These are phyloP conservation scores for Solidago caesia DNA, from an alignment of 129 eudicot genomes.

Conservation along the genomic window DNA sequence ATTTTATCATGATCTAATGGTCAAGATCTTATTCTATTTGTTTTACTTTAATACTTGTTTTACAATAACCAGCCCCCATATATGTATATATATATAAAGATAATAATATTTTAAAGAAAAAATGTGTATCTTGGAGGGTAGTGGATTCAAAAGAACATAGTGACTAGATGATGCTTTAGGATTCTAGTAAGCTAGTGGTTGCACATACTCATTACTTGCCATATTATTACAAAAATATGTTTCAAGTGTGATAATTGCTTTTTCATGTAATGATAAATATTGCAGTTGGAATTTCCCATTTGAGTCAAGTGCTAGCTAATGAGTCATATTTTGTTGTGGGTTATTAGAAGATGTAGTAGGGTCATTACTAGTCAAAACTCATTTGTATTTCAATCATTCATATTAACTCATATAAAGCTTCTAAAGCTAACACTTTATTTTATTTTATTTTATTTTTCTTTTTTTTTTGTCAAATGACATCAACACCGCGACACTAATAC, in stretches of 20 bases:
- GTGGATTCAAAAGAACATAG: slow-evolving; percentile 28
- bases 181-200: slow-evolving; percentile 19
- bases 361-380: slow-evolving; percentile 34
- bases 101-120: not conserved
- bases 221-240: slow-evolving; percentile 21
- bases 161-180: slow-evolving; percentile 23
- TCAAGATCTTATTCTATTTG: too few species aligned
- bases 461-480: not conserved
- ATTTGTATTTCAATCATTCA: slow-evolving; percentile 30
- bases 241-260: slow-evolving; percentile 26
- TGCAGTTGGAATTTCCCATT: slow-evolving; percentile 35
- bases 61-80: too few species aligned
- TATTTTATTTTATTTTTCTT: not conserved
- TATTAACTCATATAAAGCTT: slow-evolving; percentile 17
- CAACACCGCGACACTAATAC: slow-evolving; percentile 8
- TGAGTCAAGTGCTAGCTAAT: slow-evolving; percentile 22
- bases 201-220: slow-evolving; percentile 36
- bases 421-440: slow-evolving; percentile 7
- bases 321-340: slow-evolving; percentile 35
- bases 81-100: not conserved
- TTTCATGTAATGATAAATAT: slow-evolving; percentile 28
- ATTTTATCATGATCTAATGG: too few species aligned
- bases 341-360: slow-evolving; percentile 28
- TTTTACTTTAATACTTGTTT: too few species aligned
- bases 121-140: slow-evolving; percentile 20